Base-by-base conservation (phyloP, 1,284 basidiomycete species). In the Cryptococcus deneoformans region DNA sequence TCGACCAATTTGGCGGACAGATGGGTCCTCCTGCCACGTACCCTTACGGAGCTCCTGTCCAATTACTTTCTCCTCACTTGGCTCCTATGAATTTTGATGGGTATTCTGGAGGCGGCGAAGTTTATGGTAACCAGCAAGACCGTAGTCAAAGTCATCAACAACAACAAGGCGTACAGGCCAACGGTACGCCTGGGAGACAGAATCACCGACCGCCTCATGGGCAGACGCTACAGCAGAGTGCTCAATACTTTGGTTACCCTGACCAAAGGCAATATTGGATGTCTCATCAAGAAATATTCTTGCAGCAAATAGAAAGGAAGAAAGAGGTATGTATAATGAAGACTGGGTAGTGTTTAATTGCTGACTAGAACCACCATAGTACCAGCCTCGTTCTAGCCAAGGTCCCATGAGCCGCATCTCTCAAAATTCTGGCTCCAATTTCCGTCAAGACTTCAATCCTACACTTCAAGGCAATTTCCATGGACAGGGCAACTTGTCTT, bases 181-280 rank as follows among this genome's bases (percentile, higher is more conserved):
- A 56, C n/a, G 37, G 37, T 11, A 42, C 16, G 9, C 1, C 20
- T 20, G 42, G 49, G 20, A 16, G 37, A 9, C 59, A 52, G 46
- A 8, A 14, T 10, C 42, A 38, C 52, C 56, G 54, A 12, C 47
- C 51, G 6, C 20, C 20, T 20, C 20, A 20, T 20, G 20, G 20
- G 20, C 20, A 20, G 20, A 20, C 20, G 20, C 20, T 20, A 20
- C 59, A 57, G 44, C 55, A 57, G 16, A 50, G 50, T 12, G 45
- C 49, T 44, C 45, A 46, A 2, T 55, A 52, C 46, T 58, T 54
- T 42, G 46, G 46, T 16, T 54, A 43, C 16, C 52, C 53, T 37
- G 54, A 53, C 34, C 55, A 53, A 34, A 38, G 52, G 46, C 44
- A 44, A 6, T 59, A 52, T 52, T 59, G 57, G 57, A 42, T 52